Conservation (phyloP, 768 basidiomycete genomes). For the Serendipita sp. region DNA sequence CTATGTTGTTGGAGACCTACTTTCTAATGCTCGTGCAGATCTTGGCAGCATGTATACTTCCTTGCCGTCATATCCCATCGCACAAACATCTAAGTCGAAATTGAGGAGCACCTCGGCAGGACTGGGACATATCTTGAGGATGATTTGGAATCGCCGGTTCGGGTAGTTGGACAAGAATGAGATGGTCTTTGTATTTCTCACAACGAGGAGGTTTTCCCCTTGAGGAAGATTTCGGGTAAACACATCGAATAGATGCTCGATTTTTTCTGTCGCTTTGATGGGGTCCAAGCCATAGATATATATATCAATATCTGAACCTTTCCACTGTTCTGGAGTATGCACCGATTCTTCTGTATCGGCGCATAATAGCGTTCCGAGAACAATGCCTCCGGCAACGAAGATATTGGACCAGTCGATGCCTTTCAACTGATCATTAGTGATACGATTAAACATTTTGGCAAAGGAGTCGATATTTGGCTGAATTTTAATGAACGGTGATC, state of each 20-base stretch:
- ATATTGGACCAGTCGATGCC: conserved; percentile 11
- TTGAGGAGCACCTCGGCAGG: conserved; percentile 11
- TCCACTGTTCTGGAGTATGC: conserved; percentile 6
- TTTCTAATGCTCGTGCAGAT: conserved; percentile 10
- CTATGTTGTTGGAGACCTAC: neutral
- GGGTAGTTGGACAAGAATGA: conserved; percentile 10
- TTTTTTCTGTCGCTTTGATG: conserved; percentile 4
- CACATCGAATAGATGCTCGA: conserved; percentile 8
- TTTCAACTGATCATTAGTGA: conserved; percentile 8
- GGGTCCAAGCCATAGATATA: conserved; percentile 11
- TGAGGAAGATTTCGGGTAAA: conserved; percentile 9
- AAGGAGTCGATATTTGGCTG: conserved; percentile 6
- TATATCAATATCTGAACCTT: conserved; percentile 11
- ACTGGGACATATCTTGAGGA: conserved; percentile 7
- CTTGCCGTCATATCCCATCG: conserved; percentile 9
- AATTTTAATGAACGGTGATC: conserved; percentile 2
- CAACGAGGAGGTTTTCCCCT: conserved; percentile 3
- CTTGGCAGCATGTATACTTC: conserved; percentile 11
- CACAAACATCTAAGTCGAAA: conserved; percentile 12
- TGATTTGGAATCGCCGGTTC: conserved; percentile 7
- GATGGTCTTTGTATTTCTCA: conserved; percentile 11
- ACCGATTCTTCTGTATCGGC: neutral
- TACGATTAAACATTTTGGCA: neutral
- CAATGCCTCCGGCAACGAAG: conserved; percentile 12
- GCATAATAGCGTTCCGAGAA: conserved; percentile 8